These are phyloP conservation scores for Pseudogymnoascus sp. DNA, from an alignment of 2,329 filamentous ascomycete genomes.

Conservation along the genomic window DNA sequence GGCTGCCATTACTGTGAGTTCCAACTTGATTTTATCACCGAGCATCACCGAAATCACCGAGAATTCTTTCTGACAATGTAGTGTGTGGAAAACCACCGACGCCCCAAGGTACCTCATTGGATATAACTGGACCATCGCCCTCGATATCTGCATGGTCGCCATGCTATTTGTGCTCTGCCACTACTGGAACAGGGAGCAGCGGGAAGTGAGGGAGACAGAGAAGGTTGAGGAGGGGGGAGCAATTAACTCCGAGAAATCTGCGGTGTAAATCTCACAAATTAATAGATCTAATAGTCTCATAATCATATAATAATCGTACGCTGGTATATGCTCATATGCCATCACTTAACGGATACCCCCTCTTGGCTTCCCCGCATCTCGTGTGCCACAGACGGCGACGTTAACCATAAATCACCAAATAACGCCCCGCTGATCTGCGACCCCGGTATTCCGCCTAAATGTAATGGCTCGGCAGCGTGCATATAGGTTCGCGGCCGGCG, in stretches of 20 bases:
- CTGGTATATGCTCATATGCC: neutral
- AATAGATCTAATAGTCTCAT: neutral
- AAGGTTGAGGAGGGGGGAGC: neutral
- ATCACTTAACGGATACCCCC: neutral
- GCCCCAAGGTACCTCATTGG: conserved; percentile 26
- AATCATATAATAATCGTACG: neutral
- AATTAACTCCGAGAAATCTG: neutral
- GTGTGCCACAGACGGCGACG: neutral
- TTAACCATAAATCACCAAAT: neutral
- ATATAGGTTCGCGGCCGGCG: neutral
- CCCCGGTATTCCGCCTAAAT: neutral
- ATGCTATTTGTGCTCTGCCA: conserved; percentile 15
- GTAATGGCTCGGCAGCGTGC: neutral
- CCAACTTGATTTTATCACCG: neutral
- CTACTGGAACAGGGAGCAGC: conserved; percentile 15
- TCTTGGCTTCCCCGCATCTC: neutral
- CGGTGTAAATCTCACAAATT: neutral
- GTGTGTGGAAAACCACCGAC: conserved; percentile 27
- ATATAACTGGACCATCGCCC: conserved; percentile 26
- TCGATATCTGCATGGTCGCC: conserved; percentile 26
- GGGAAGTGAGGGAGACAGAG: neutral
- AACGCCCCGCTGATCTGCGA: neutral
- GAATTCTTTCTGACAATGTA: neutral
- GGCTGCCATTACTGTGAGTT: conserved; percentile 22
- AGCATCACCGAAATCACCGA: neutral